These are phyloP conservation scores for Chondrus crispus DNA, from an alignment of 23 red algal genomes.

Conservation along the genomic window DNA sequence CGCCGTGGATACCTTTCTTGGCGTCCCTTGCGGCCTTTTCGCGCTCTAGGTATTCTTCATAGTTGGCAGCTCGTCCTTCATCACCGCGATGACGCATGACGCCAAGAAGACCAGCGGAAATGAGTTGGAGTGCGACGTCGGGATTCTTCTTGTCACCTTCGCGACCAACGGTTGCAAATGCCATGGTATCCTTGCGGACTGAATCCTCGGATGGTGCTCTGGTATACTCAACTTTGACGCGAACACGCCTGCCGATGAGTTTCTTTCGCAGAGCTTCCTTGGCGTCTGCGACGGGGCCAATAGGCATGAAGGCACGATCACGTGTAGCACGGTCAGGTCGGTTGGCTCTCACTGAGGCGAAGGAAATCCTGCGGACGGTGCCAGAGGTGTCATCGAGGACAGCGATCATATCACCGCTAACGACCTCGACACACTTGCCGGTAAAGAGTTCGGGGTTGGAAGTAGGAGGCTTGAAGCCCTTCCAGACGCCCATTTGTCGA, in stretches of 20 bases:
- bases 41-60: conserved; percentile 77
- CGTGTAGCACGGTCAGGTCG: conserved; percentile 43
- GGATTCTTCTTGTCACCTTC: conserved; percentile 66
- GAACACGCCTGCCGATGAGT: conserved; percentile 58
- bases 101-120: conserved; percentile 53
- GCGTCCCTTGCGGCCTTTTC: conserved; percentile 68
- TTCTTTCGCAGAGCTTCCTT: conserved; percentile 52
- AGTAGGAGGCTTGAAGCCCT: conserved; percentile 43
- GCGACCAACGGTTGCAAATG: conserved; percentile 54
- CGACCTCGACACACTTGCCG: conserved; percentile 54
- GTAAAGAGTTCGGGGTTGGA: conserved; percentile 36
- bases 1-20: conserved; percentile 67
- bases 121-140: conserved; percentile 67
- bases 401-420: conserved; percentile 68
- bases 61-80: conserved; percentile 70
- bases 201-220: conserved; percentile 37
- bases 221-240: conserved; percentile 63
- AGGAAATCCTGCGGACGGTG: conserved; percentile 29
- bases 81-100: conserved; percentile 76
- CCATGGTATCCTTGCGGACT: conserved; percentile 56
- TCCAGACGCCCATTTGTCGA: conserved; percentile 80
- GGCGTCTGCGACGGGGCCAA: conserved; percentile 44
- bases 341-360: conserved; percentile 69
- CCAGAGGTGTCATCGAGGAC: conserved; percentile 54
- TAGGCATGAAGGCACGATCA: conserved; percentile 30